Base-by-base conservation (phyloP, 805 yeast species). In the Candida ipomoeae region DNA sequence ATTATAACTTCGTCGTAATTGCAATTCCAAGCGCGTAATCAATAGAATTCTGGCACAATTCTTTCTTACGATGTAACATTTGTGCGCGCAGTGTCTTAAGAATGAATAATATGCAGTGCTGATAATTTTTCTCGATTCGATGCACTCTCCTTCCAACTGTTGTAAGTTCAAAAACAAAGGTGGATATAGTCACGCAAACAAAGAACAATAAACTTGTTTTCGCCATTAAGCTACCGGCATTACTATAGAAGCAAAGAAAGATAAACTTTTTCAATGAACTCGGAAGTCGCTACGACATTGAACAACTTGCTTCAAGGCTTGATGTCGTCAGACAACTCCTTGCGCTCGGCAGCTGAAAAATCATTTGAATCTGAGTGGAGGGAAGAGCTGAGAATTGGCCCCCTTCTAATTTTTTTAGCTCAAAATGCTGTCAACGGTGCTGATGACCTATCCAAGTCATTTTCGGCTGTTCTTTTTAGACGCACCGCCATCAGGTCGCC, bases 401-500 rank as follows among this genome's bases (percentile, higher is more conserved):
- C 83, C 51, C 71, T 92, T 41, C 73, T 92, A 52, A 73, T 85
- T 2, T 94, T 89, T 59, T 75, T 92, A 44, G 90, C 96, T 3
- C 87, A 86, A 64, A 91, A 85, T 60, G 83, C 96, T 3, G 77
- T 84, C 3, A 62, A 60, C 34, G 88, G 91, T 10, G 70, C 74
- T n/a, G 78, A 78, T 55, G 83, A 83, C 43, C 73, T 79, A n/a
- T 67, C 79, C 5, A 74, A 81, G 51, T 77, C 82, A n/a, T 79
- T 80, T 55, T 70, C 74, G 33, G 96, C 97, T 2, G 97, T 94
- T 29, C 70, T 94, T 51, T 89, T 94, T 66, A 80, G 99, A 66
- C 82, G 97, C 62, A 79, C 89, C 56, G 90, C 96, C 6, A 79
- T 85, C 51, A 83, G 84, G 61, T 80, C 89, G 4, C 96, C 97